These are phyloP conservation scores for Tolypocladium cylindrosporum DNA, from an alignment of 2,329 filamentous ascomycete species.

Conservation along the genomic window DNA sequence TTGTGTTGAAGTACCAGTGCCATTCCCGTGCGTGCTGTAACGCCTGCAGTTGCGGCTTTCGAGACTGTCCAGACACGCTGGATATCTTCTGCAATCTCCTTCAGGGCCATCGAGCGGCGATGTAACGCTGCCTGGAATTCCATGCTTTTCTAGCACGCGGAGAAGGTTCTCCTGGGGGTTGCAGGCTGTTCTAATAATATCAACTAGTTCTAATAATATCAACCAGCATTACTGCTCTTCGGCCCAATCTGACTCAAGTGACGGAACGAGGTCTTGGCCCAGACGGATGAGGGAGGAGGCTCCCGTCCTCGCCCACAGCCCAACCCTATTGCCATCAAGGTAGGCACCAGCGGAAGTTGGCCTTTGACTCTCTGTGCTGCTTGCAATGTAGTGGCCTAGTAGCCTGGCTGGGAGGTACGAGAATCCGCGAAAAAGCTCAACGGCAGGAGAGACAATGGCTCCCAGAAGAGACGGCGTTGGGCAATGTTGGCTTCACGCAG, in stretches of 20 bases:
- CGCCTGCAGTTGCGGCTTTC: background rate
- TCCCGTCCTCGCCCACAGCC: background rate
- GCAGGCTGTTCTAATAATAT: background rate
- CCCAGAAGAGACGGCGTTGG: background rate
- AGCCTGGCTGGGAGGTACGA: too few species aligned
- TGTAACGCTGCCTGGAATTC: background rate
- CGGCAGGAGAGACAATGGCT: background rate
- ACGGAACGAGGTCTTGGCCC: background rate
- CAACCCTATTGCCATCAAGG: background rate
- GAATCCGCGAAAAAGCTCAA: background rate
- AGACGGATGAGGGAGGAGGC: background rate
- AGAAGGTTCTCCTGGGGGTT: background rate
- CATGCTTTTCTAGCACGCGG: background rate
- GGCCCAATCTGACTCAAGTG: background rate
- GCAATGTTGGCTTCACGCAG: background rate
- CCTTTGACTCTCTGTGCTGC: background rate
- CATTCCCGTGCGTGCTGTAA: background rate
- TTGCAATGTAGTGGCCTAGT: too few species aligned
- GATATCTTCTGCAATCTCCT: background rate
- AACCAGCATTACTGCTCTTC: background rate
- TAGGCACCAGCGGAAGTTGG: background rate
- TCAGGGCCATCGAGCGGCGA: background rate
- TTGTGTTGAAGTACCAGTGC: background rate
- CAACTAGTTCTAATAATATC: background rate
- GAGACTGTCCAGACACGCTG: background rate